Evolutionary conservation across 768 basidiomycete species (phyloP), one percentile per base, ranked within the genome.

Genomic region (Guyanaporus albipodus): DNA sequence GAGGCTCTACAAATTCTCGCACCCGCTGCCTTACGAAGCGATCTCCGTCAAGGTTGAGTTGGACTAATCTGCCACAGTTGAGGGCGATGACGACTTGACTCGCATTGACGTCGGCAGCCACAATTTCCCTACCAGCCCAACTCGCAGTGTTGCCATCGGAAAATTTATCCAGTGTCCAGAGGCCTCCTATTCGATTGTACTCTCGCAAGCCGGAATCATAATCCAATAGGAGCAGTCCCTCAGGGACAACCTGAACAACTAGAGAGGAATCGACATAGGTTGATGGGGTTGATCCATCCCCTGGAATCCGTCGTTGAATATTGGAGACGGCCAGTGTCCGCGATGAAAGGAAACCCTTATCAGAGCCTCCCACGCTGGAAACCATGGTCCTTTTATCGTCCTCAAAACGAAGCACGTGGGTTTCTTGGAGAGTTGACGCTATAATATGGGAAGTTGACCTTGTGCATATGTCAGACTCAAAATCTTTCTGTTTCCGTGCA

Each of bases 171-270:
- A 67, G 60, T 1, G 58, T 62, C 73, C 77, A 81, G n/a, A 64
- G 48, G 42, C 69, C 54, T 32, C 71, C 63, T 31, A 73, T 54
- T 28, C 68, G 68, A 9, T 56, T 58, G 58, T 77, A 82, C n/a
- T 66, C 55, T 6, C 67, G 67, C 8, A 77, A 51, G 4, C 58
- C 58, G 2, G 63, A 29, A 52, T 88, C 78, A 57, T 74, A 79
- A 52, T 85, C 76, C 5, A 87, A 61, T 18, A 89, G 64, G 18
- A 70, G 60, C 6, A 82, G 74, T 6, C 74, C 78, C 15, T 67
- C 69, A 5, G 76, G 67, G 2, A 87, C 87, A 14, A 92, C 83
- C 65, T 94, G 92, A 0, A 91, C 75, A 8, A 85, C 72, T 5
- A 79, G 65, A n/a, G 73, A 61, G 0, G 83, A 81, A 40, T 78